Evolutionary conservation across 176 grass and related monocot species (phyloP).

Genomic region (Lolium perenne): DNA sequence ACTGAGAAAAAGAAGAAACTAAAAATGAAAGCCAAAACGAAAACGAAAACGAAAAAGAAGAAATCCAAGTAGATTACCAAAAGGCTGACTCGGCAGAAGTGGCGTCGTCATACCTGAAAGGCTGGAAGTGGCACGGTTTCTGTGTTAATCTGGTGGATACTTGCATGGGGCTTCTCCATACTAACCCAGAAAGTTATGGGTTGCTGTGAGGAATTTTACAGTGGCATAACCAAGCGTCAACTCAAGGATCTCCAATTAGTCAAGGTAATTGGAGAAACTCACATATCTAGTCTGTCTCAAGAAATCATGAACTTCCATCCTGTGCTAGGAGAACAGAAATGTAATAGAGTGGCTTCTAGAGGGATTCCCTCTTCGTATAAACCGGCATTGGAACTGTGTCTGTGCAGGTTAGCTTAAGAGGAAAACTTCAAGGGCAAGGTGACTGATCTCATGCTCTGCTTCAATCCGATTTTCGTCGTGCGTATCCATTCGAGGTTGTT

Average conservation of each 20-base stretch:
- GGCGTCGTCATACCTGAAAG: constrained; percentile 23
- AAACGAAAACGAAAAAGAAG: constrained; percentile 53
- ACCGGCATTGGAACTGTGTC: not conserved
- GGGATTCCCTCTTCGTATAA: not conserved
- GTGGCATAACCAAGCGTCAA: not conserved
- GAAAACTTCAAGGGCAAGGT: not conserved
- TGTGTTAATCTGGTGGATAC: not conserved
- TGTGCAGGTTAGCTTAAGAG: constrained; percentile 39
- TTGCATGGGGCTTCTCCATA: not conserved
- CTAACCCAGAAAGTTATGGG: not conserved
- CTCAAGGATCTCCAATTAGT: constrained; percentile 14
- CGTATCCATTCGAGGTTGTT: not conserved
- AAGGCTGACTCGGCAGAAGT: not conserved
- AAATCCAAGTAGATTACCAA: constrained; percentile 50
- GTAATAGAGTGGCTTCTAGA: not conserved
- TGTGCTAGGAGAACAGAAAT: not conserved
- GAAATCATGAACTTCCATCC: not conserved
- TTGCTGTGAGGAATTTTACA: not conserved
- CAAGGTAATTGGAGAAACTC: constrained; percentile 34
- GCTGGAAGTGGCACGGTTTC: not conserved
- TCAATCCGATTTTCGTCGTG: not conserved
- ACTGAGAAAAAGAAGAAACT: constrained; percentile 69
- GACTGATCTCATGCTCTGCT: not conserved
- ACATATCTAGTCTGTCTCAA: not conserved
- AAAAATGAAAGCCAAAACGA: not conserved